Conservation (phyloP, 495 filamentous ascomycete genomes). For the Aspergillus sclerotioniger region DNA sequence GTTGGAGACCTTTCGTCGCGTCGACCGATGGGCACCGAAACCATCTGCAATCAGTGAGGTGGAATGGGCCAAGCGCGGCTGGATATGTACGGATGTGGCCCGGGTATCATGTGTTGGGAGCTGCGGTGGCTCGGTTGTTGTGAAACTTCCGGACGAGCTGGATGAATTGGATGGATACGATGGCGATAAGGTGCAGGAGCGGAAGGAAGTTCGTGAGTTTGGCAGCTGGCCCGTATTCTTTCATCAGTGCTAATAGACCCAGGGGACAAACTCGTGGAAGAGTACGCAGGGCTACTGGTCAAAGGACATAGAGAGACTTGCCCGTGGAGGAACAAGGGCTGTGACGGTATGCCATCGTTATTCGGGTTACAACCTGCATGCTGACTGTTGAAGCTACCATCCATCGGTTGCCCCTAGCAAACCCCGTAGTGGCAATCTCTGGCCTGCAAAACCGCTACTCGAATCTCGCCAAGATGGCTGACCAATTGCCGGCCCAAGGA, state of each 20-base stretch:
- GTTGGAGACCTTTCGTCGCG: slow-evolving; percentile 81
- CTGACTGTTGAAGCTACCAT: slow-evolving; percentile 39
- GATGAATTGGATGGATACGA: slow-evolving; percentile 49
- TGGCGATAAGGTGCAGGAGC: slow-evolving; percentile 59
- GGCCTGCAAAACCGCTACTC: slow-evolving; percentile 61
- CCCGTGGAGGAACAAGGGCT: slow-evolving; percentile 80
- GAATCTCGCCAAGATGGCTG: slow-evolving; percentile 44
- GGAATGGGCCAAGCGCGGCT: slow-evolving; percentile 92
- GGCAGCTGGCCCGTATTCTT: too few species aligned
- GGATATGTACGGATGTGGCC: slow-evolving; percentile 80
- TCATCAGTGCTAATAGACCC: slow-evolving; percentile 12
- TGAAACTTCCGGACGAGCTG: slow-evolving; percentile 68
- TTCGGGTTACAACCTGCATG: slow-evolving; percentile 5
- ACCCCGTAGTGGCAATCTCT: slow-evolving; percentile 54
- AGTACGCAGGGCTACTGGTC: slow-evolving; percentile 68
- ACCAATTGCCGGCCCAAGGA: slow-evolving; percentile 49
- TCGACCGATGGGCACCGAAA: slow-evolving; percentile 82
- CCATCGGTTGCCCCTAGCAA: slow-evolving; percentile 56
- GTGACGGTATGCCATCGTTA: slow-evolving; percentile 61
- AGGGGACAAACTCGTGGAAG: slow-evolving; percentile 65
- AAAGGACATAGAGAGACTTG: slow-evolving; percentile 81
- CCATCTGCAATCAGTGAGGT: slow-evolving; percentile 80
- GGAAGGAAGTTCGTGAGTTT: slow-evolving; percentile 58
- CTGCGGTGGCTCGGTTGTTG: slow-evolving; percentile 76
- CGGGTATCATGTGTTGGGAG: slow-evolving; percentile 77